These are phyloP conservation scores for Cyberlindnera maclurae DNA, from an alignment of 805 yeast genomes.

Conservation along the genomic window DNA sequence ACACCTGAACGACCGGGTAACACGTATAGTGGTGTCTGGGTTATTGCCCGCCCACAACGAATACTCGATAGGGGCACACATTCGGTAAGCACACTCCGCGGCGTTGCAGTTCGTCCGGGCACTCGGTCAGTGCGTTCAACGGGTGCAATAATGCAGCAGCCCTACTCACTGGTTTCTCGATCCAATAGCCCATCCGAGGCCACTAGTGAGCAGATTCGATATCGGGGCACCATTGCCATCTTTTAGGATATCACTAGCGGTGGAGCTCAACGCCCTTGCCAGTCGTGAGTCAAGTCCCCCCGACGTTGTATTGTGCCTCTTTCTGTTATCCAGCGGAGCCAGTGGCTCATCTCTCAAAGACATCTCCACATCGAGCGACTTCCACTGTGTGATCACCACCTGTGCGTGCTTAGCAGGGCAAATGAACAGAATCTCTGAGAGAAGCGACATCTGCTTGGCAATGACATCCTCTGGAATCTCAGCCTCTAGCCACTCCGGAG, in stretches of 20 bases:
- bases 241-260: constrained; percentile 16
- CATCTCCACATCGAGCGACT: constrained; percentile 35
- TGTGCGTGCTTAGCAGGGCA: constrained; percentile 51
- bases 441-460: constrained; percentile 44
- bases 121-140: no score
- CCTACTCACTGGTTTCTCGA: background rate
- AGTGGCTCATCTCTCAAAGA: constrained; percentile 21
- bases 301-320: background rate
- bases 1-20: no score
- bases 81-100: no score
- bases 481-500: constrained; percentile 37
- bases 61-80: no score
- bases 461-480: constrained; percentile 32
- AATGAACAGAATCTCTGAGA: constrained; percentile 43
- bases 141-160: no score
- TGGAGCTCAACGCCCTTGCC: constrained; percentile 18
- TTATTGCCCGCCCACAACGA: no score
- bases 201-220: constrained; percentile 37
- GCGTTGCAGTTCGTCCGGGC: no score
- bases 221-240: constrained; percentile 22
- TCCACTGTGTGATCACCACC: constrained; percentile 59
- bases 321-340: background rate
- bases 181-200: constrained; percentile 47
- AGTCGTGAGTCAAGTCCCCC: constrained; percentile 15
- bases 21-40: no score